Evolutionary conservation across 306 rosid species (phyloP).

Genomic region (Sphenostylis stenocarpa): DNA sequence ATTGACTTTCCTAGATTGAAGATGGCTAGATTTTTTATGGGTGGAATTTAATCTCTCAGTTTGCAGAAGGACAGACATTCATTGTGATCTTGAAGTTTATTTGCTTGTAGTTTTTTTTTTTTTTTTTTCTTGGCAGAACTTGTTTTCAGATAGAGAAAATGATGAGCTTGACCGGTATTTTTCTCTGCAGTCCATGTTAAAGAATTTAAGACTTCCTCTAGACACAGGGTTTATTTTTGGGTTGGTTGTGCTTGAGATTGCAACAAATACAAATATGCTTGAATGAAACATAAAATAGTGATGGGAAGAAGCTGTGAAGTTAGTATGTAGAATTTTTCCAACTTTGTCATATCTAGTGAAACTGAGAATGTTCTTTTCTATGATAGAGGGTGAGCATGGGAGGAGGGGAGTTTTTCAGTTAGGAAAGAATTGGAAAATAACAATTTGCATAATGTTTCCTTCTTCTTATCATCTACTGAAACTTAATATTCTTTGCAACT

Average conservation of each 20-base stretch:
- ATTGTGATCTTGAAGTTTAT: not conserved
- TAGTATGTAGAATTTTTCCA: not conserved
- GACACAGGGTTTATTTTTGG: slow-evolving; percentile 15
- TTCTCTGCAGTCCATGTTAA: not conserved
- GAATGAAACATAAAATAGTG: not conserved
- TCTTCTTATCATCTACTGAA: not conserved
- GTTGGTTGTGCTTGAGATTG: slow-evolving; percentile 9
- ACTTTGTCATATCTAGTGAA: not conserved
- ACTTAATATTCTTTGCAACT: slow-evolving; percentile 14
- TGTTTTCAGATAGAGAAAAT: not conserved
- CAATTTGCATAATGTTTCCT: slow-evolving; percentile 21
- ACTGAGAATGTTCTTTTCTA: slow-evolving; percentile 6
- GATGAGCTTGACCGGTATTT: not conserved
- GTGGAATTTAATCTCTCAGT: slow-evolving; percentile 2
- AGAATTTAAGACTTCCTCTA: slow-evolving; percentile 18
- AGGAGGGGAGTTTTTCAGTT: not conserved
- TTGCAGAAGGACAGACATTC: slow-evolving; percentile 9
- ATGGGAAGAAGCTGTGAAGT: not conserved
- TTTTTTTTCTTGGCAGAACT: not conserved
- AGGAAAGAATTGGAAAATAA: not conserved
- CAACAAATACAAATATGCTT: not conserved
- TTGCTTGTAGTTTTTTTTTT: not conserved
- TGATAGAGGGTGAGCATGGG: not conserved
- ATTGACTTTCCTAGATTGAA: slow-evolving; percentile 11
- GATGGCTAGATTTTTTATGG: slow-evolving; percentile 5